These are phyloP conservation scores for Penicillium oxalicum DNA, from an alignment of 2,329 filamentous ascomycete genomes.

Conservation along the genomic window DNA sequence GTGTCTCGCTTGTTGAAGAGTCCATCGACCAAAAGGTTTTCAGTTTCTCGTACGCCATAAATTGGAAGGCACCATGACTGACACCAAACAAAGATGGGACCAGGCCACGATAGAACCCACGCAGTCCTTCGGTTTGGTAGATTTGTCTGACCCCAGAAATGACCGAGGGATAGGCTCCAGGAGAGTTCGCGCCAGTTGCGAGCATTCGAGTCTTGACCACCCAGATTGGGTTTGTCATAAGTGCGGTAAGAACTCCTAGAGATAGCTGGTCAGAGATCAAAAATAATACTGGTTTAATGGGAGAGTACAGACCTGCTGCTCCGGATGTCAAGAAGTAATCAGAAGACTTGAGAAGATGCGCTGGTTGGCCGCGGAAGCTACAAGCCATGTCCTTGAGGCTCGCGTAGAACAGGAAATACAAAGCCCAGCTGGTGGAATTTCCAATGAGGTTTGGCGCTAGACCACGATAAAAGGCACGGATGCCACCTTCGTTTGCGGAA, in stretches of 20 bases:
- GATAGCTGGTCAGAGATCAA: slow-evolving; percentile 1
- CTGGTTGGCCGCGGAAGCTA: slow-evolving; percentile 29
- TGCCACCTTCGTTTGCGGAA: slow-evolving; percentile 49
- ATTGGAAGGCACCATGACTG: slow-evolving; percentile 88
- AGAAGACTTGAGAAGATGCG: slow-evolving; percentile 47
- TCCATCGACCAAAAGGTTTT: slow-evolving; percentile 53
- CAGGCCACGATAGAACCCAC: slow-evolving; percentile 83
- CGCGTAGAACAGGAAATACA: slow-evolving; percentile 78
- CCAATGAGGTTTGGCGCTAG: slow-evolving; percentile 85
- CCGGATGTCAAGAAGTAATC: slow-evolving; percentile 80
- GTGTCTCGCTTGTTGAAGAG: slow-evolving; percentile 24
- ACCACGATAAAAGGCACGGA: slow-evolving; percentile 77
- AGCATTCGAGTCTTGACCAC: slow-evolving; percentile 98
- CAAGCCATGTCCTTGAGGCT: slow-evolving; percentile 54
- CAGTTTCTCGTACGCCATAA: slow-evolving; percentile 82
- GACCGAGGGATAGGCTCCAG: slow-evolving; percentile 77
- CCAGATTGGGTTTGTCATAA: slow-evolving; percentile 93
- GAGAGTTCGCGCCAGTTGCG: slow-evolving; percentile 66
- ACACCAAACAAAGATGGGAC: slow-evolving; percentile 79
- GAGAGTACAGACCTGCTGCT: slow-evolving; percentile 43
- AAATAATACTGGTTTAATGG: background rate
- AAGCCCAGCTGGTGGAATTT: slow-evolving; percentile 82
- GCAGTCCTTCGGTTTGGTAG: slow-evolving; percentile 62
- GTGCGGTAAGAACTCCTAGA: slow-evolving; percentile 64
- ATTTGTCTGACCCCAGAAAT: slow-evolving; percentile 63